Percentiles rank a stretch among this genome's conserved stretches.
These are phyloP conservation scores for Xeromyces bisporus DNA, from an alignment of 495 filamentous ascomycete genomes.

Conservation along the genomic window DNA sequence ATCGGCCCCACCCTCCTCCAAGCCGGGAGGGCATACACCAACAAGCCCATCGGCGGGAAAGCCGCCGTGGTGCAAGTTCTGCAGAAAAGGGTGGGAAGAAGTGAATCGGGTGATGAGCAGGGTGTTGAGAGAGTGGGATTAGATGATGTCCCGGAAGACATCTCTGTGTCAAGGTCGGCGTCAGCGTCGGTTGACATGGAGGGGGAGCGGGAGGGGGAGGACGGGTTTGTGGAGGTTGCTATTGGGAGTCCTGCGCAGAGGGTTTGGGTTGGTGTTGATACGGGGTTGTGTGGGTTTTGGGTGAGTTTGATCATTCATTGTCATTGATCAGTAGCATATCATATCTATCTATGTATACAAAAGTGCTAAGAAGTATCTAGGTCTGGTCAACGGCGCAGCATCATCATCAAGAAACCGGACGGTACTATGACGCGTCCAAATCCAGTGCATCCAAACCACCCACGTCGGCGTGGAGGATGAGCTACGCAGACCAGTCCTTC, in stretches of 20 bases:
- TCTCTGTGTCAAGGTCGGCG: no score
- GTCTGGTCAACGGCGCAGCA: constrained; percentile 41
- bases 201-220: no score
- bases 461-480: constrained; percentile 46
- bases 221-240: constrained; percentile 48
- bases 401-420: constrained; percentile 27
- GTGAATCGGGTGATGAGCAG: constrained; percentile 23
- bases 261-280: constrained; percentile 57
- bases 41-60: constrained; percentile 29
- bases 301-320: constrained; percentile 24
- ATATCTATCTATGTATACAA: no score
- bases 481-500: constrained; percentile 54
- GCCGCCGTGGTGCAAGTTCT: constrained; percentile 27
- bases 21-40: constrained; percentile 25
- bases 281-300: constrained; percentile 64
- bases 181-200: no score
- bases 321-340: no score
- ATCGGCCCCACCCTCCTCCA: constrained; percentile 27
- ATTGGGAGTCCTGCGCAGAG: constrained; percentile 57
- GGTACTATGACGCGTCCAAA: constrained; percentile 41
- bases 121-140: constrained; percentile 28
- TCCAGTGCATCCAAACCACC: constrained; percentile 44
- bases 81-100: constrained; percentile 29
- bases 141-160: constrained; percentile 62
- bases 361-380: no score